These are phyloP conservation scores for Globisporangium acanthophoron DNA, from an alignment of 352 stramenopile species.

Conservation along the genomic window DNA sequence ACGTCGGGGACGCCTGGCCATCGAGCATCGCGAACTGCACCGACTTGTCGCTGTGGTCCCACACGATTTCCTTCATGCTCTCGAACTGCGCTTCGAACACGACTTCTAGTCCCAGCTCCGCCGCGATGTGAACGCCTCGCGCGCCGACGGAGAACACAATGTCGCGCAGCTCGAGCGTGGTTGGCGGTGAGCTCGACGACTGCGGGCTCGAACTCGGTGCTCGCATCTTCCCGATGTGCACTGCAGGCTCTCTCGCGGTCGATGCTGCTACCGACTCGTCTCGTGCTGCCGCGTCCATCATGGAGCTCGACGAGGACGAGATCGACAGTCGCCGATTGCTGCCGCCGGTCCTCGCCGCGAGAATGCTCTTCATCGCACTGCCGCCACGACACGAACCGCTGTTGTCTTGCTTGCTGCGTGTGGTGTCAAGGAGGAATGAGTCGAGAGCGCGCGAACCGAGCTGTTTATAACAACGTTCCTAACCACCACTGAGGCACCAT, in stretches of 20 bases:
- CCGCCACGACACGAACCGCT: too few species aligned
- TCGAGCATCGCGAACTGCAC: slow-evolving; percentile 41
- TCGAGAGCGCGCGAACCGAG: too few species aligned
- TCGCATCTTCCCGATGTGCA: slow-evolving; percentile 46
- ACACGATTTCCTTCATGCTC: slow-evolving; percentile 55
- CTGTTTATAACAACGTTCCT: too few species aligned
- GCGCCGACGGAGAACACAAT: slow-evolving; percentile 36
- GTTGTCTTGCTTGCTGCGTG: too few species aligned
- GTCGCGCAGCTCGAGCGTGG: slow-evolving; percentile 16
- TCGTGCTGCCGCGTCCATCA: slow-evolving; percentile 3
- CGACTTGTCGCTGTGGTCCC: slow-evolving; percentile 60
- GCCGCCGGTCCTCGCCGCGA: slow-evolving; percentile 1
- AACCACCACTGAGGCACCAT: too few species aligned
- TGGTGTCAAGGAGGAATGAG: too few species aligned
- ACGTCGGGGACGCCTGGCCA: slow-evolving; percentile 21
- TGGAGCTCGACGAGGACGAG: slow-evolving; percentile 15
- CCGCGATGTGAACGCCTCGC: slow-evolving; percentile 33
- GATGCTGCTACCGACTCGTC: slow-evolving; percentile 1
- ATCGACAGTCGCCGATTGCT: slow-evolving; percentile 13
- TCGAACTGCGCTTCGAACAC: slow-evolving; percentile 36
- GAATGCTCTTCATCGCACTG: slow-evolving; percentile 9
- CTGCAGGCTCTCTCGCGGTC: slow-evolving; percentile 22
- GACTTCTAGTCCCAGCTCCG: slow-evolving; percentile 25
- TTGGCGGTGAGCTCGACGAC: neutral
- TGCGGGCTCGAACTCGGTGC: slow-evolving; percentile 1